Evolutionary conservation across 2,329 filamentous ascomycete species (phyloP).

Genomic region (Anthostomella pinea): DNA sequence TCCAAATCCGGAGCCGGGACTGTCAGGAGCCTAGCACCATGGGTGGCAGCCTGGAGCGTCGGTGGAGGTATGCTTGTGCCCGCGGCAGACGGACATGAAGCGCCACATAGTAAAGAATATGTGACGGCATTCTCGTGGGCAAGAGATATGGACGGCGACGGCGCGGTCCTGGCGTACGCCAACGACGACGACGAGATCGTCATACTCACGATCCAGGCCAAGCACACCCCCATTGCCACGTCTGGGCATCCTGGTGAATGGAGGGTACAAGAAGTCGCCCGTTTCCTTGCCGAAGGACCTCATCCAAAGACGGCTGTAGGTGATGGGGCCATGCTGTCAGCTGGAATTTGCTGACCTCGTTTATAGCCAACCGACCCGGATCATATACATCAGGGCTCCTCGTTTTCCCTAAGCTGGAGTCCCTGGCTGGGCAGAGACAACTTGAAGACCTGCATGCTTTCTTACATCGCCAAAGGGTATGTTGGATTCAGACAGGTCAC

Average conservation of each 20-base stretch:
- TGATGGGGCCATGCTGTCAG: too few species aligned
- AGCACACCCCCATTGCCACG: constrained; percentile 23
- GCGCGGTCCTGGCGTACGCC: constrained; percentile 48
- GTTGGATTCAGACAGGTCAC: constrained; percentile 54
- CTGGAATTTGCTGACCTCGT: too few species aligned
- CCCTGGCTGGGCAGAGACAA: constrained; percentile 44
- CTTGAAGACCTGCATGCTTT: constrained; percentile 42
- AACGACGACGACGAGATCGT: constrained; percentile 50
- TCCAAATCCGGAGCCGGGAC: constrained; percentile 32
- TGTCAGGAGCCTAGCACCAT: constrained; percentile 42
- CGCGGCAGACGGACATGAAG: constrained; percentile 31
- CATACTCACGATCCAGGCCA: constrained; percentile 46
- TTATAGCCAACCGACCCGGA: constrained; percentile 42
- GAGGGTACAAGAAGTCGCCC: constrained; percentile 48
- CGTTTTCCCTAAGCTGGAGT: constrained; percentile 53
- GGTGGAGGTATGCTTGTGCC: constrained; percentile 52
- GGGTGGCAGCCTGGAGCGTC: constrained; percentile 55
- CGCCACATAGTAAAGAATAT: constrained; percentile 32
- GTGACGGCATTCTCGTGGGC: constrained; percentile 55
- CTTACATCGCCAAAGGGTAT: constrained; percentile 50
- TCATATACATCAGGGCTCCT: constrained; percentile 45
- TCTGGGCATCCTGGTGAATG: constrained; percentile 35
- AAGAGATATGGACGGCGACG: constrained; percentile 37
- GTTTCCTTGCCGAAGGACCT: constrained; percentile 47
- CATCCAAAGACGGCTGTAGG: constrained; percentile 38